Evolutionary conservation across 352 stramenopile species (phyloP).

Genomic region (Phytophthora pluvialis): DNA sequence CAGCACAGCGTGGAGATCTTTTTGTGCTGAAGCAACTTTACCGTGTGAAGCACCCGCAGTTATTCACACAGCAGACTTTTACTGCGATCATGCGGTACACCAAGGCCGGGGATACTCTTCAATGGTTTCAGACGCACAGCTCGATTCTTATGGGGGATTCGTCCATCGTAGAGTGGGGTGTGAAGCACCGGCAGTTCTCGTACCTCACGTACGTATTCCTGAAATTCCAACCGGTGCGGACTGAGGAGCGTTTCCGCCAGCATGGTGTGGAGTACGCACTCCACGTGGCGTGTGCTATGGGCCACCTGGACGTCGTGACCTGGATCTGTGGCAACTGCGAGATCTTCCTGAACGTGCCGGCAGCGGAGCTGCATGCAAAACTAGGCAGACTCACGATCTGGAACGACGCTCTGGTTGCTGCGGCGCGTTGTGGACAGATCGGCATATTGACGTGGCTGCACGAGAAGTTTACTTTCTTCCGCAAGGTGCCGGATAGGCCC

Average conservation of each 20-base stretch:
- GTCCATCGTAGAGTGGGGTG: conserved; percentile 39
- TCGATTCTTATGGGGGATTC: conserved; percentile 27
- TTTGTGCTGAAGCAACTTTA: conserved; percentile 35
- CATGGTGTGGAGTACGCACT: conserved; percentile 42
- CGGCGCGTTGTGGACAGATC: conserved; percentile 32
- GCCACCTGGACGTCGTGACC: conserved; percentile 42
- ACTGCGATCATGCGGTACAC: conserved; percentile 41
- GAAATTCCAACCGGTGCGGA: conserved; percentile 22
- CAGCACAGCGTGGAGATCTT: conserved; percentile 41
- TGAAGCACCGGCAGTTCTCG: conserved; percentile 38
- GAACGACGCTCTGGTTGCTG: conserved; percentile 36
- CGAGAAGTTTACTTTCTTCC: conserved; percentile 41
- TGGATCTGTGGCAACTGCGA: conserved; percentile 49
- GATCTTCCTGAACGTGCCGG: conserved; percentile 40
- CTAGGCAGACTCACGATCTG: conserved; percentile 35
- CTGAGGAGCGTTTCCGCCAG: conserved; percentile 28
- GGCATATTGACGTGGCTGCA: conserved; percentile 33
- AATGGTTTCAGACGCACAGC: conserved; percentile 44
- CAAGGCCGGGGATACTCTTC: conserved; percentile 35
- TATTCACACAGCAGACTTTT: conserved; percentile 45
- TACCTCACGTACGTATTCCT: conserved; percentile 42
- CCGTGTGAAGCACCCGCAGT: conserved; percentile 32
- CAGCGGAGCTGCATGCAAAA: conserved; percentile 33
- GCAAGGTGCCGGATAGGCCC: conserved; percentile 19
- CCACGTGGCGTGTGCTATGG: conserved; percentile 38